phyloP scores from a whole-genome alignment of 306 rosid genomes.

The Dryas drummondii region DNA sequence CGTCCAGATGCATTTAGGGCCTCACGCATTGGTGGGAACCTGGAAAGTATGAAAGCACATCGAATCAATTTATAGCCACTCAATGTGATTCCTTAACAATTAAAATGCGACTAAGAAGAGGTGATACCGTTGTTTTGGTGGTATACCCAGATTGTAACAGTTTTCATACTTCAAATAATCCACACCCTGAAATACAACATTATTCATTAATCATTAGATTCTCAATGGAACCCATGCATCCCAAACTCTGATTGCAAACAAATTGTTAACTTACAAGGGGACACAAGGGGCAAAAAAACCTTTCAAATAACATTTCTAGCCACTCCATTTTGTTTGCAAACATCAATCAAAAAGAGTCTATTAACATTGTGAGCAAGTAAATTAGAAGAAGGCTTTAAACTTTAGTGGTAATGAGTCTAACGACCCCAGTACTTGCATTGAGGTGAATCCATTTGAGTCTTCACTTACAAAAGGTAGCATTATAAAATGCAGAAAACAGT shows the following conservation, averaged over 20 bases:
- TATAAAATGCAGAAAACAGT: conserved; percentile 10
- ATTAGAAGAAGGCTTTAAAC: neutral
- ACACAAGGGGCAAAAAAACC: neutral
- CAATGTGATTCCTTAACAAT: conserved; percentile 17
- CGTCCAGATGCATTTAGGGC: conserved; percentile 72
- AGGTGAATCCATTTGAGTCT: conserved; percentile 8
- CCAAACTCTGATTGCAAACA: neutral
- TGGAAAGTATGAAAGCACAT: conserved; percentile 42
- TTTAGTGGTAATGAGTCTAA: neutral
- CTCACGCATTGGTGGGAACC: conserved; percentile 96
- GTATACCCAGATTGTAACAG: conserved; percentile 82
- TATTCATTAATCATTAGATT: neutral
- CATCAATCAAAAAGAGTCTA: neutral
- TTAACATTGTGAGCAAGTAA: neutral
- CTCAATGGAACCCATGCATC: neutral
- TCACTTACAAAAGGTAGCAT: conserved; percentile 2
- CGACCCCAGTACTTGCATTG: neutral
- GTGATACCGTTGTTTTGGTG: conserved; percentile 67
- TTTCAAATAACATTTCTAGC: neutral
- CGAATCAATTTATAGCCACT: conserved; percentile 31
- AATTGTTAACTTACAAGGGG: neutral
- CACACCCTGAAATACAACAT: conserved; percentile 51
- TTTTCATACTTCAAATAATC: conserved; percentile 98
- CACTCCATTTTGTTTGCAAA: neutral
- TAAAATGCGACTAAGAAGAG: conserved; percentile 30